These are phyloP conservation scores for Eimeria sp. DNA, from an alignment of 169 alveolate genomes.

Conservation along the genomic window DNA sequence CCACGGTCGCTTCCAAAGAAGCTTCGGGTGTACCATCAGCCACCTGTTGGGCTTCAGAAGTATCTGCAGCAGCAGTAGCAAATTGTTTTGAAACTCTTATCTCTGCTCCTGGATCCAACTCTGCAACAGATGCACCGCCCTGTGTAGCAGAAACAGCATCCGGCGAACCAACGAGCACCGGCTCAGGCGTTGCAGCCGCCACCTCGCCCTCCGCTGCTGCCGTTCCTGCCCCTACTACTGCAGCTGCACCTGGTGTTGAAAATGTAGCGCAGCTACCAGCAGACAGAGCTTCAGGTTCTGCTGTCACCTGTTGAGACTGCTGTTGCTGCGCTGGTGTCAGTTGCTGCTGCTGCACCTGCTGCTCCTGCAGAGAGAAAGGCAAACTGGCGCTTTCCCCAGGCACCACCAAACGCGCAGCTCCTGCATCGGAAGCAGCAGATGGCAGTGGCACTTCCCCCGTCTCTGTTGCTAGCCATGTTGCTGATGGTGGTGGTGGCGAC, in stretches of 20 bases:
- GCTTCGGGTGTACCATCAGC: slow-evolving; percentile 1
- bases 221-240: not conserved
- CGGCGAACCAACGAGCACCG: too few relatives aligned
- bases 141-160: too few relatives aligned
- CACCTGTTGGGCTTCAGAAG: not conserved
- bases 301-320: not conserved
- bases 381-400: not conserved
- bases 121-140: too few relatives aligned
- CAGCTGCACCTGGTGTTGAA: slow-evolving; percentile 12
- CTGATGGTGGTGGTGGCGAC: not conserved
- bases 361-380: slow-evolving; percentile 25
- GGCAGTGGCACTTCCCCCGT: too few relatives aligned
- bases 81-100: not conserved
- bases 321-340: not conserved
- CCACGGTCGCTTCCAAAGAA: not conserved
- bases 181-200: too few relatives aligned
- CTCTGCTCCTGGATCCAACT: not conserved
- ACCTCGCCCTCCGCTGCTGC: too few relatives aligned
- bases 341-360: slow-evolving; percentile 3
- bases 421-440: not conserved
- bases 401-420: not conserved
- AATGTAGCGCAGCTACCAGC: not conserved
- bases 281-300: not conserved
- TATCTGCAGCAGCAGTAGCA: not conserved
- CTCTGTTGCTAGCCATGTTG: not conserved